Evolutionary conservation across 148 eudicot species (phyloP), one percentile per base, ranked within the genome.

Genomic region (Limonium bicolor): DNA sequence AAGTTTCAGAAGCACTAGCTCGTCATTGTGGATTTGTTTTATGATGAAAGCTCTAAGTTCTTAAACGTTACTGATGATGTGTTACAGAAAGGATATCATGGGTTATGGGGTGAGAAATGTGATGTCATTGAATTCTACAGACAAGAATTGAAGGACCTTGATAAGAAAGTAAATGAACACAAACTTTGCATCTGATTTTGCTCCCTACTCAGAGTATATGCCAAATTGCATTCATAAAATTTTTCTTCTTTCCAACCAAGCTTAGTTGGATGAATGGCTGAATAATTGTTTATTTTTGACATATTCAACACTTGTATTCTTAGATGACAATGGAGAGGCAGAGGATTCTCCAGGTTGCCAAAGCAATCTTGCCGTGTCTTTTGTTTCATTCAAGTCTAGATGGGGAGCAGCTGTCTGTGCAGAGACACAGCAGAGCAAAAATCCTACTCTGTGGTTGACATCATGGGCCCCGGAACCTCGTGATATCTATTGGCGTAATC

Each of bases 341-440:
- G 61, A 68, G 59, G 56, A 62, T 84, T 61, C 66, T 90, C 7
- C 57, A 80, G 66, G 85, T 80, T 66, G 65, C 79, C 7, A 85
- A 85, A 59, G 45, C 53, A 7, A 62, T 78, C 41, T 49, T 71
- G 60, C 69, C 88, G 94, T 66, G 57, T 81, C 95, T 39, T 90
- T 90, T 73, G 99, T 90, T 15, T 90, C 95, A 6, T 90, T 90
- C 50, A 78, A 81, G 23, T 81, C 99, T n/a, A 71, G 94, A 51
- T 81, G 95, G 88, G 99, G 94, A 7, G 94, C 99, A 2, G 93
- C 95, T 13, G 88, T 90, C 12, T 90, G 95, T 69, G 99, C 99
- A 15, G 93, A 85, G 55, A 90, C 99, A 56, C 69, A 69, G 34
- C 99, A 90, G 65, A 85, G 86, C 65, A 82, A 57, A 58, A 85